Conservation (phyloP, 129 eudicot species). For the Flaveria ramosissima region DNA sequence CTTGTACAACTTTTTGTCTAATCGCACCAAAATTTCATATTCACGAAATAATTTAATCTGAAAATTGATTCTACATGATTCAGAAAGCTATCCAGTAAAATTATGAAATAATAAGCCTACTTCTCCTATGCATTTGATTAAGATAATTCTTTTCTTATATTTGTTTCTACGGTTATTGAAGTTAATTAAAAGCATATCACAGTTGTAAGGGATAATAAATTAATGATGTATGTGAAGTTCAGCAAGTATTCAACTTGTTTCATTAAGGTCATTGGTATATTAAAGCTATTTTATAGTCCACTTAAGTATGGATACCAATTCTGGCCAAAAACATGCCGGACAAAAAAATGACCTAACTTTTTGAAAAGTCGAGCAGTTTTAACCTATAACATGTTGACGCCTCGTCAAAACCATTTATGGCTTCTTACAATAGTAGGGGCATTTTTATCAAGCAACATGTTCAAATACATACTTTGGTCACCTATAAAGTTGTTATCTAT, state of each 20-base stretch:
- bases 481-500: neutral
- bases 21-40: no score
- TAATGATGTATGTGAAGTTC: neutral
- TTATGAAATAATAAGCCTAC: neutral
- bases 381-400: neutral
- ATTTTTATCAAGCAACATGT: neutral
- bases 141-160: conserved; percentile 2
- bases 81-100: no score
- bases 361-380: neutral
- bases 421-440: neutral
- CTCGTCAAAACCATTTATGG: neutral
- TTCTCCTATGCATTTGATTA: neutral
- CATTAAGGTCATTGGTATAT: neutral
- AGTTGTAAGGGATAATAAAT: no score
- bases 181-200: neutral
- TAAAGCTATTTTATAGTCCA: neutral
- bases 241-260: neutral
- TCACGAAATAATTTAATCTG: no score
- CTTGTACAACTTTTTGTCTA: no score
- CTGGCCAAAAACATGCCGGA: neutral
- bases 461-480: neutral
- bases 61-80: no score
- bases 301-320: neutral
- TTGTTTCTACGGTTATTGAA: neutral
- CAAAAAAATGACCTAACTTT: neutral